Conservation (phyloP, 352 stramenopile genomes). For the Hyaloperonospora brassicae region DNA sequence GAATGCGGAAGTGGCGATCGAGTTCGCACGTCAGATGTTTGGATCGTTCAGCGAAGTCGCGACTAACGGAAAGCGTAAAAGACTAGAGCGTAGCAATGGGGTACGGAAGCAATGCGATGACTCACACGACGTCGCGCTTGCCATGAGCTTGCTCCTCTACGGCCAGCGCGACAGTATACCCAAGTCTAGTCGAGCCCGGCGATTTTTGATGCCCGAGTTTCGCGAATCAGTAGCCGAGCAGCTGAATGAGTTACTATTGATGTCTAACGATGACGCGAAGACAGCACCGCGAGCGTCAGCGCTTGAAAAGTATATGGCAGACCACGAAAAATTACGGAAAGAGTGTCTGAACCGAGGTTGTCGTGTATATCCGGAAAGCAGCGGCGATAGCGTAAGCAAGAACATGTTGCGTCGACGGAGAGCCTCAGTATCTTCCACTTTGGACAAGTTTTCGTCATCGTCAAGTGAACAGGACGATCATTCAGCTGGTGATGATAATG, state of each 20-base stretch:
- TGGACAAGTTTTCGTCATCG: slow-evolving; percentile 32
- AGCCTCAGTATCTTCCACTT: slow-evolving; percentile 27
- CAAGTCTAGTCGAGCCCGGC: slow-evolving; percentile 14
- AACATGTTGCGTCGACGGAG: slow-evolving; percentile 8
- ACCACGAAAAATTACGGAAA: slow-evolving; percentile 24
- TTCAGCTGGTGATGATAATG: slow-evolving; percentile 21
- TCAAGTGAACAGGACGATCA: slow-evolving; percentile 26
- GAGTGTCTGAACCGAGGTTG: slow-evolving; percentile 33
- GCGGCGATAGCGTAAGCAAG: slow-evolving; percentile 16
- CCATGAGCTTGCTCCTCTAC: slow-evolving; percentile 37
- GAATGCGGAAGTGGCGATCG: slow-evolving; percentile 32
- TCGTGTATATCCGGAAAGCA: slow-evolving; percentile 31
- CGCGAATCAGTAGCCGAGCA: slow-evolving; percentile 38
- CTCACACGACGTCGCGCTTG: slow-evolving; percentile 13
- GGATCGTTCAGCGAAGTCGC: slow-evolving; percentile 5
- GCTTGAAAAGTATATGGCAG: slow-evolving; percentile 36
- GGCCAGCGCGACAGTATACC: slow-evolving; percentile 25
- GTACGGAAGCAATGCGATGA: slow-evolving; percentile 1
- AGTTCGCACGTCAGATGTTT: slow-evolving; percentile 27
- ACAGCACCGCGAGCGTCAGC: slow-evolving; percentile 9
- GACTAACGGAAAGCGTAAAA: slow-evolving; percentile 21
- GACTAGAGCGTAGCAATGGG: slow-evolving; percentile 4
- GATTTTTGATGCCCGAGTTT: slow-evolving; percentile 32
- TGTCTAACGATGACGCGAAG: slow-evolving; percentile 3
- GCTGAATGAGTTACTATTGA: slow-evolving; percentile 30